phyloP scores from a whole-genome alignment of 176 grass and related monocot species.

The Oryza glaberrima region DNA sequence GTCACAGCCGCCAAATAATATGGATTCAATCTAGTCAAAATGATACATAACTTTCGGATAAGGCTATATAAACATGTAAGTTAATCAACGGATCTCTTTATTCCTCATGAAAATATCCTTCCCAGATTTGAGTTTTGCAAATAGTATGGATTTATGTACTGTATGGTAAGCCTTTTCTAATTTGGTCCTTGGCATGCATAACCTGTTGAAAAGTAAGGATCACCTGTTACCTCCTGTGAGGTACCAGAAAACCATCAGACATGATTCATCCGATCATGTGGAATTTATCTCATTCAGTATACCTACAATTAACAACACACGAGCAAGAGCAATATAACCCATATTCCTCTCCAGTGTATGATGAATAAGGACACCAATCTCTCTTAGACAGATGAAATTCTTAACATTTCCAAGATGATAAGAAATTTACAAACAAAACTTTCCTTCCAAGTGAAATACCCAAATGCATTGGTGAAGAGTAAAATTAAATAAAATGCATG shows the following conservation, averaged over 20 bases:
- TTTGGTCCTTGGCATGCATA: background rate
- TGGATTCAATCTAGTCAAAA: background rate
- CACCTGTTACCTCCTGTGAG: background rate
- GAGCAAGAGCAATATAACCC: background rate
- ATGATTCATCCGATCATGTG: background rate
- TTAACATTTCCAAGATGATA: slow-evolving; percentile 8
- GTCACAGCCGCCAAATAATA: background rate
- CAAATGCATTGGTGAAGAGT: background rate
- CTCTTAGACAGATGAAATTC: background rate
- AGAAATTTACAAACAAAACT: slow-evolving; percentile 4
- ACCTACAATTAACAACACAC: background rate
- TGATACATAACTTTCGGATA: background rate
- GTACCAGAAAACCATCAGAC: background rate
- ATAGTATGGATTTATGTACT: background rate
- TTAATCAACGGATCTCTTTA: background rate
- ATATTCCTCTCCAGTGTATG: background rate
- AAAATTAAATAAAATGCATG: background rate
- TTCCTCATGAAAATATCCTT: background rate
- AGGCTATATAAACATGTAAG: background rate
- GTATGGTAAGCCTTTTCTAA: background rate
- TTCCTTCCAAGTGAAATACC: slow-evolving; percentile 24
- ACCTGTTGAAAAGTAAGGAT: background rate
- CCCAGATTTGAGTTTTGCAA: background rate
- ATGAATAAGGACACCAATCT: background rate
- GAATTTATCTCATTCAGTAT: background rate